A percentile compares a stretch with the other conserved stretches of the same genome.
Conservation (phyloP, 805 yeast genomes). For the Candida yuanshanica region DNA sequence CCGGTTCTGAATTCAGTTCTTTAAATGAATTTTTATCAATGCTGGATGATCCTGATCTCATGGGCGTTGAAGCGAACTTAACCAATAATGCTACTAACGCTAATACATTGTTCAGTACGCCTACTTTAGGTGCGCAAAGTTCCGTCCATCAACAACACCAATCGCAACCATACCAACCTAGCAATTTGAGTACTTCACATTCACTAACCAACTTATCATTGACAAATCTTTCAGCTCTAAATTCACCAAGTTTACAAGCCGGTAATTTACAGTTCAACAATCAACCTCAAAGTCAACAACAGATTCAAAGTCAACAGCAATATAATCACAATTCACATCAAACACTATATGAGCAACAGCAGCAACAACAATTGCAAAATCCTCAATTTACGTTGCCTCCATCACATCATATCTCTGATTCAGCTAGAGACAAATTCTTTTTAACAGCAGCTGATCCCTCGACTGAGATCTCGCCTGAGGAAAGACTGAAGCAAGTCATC, state of each 20-base stretch:
- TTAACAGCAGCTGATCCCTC: slow-evolving; percentile 97
- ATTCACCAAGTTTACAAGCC: slow-evolving; percentile 18
- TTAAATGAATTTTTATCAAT: slow-evolving; percentile 83
- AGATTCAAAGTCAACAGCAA: slow-evolving; percentile 6
- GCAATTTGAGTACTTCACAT: slow-evolving; percentile 17
- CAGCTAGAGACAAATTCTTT: slow-evolving; percentile 89
- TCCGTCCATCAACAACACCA: slow-evolving; percentile 4
- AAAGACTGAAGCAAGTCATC: slow-evolving; percentile 85
- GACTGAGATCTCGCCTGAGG: slow-evolving; percentile 90
- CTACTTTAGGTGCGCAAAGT: background rate
- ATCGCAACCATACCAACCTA: slow-evolving; percentile 1
- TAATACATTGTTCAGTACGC: slow-evolving; percentile 1
- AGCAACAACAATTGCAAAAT: slow-evolving; percentile 3
- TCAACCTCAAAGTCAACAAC: slow-evolving; percentile 9
- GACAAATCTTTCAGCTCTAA: slow-evolving; percentile 17
- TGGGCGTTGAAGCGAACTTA: slow-evolving; percentile 29
- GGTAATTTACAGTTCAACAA: slow-evolving; percentile 10
- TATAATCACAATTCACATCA: slow-evolving; percentile 9
- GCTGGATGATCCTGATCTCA: slow-evolving; percentile 80
- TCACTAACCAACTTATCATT: slow-evolving; percentile 24
- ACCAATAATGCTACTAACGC: background rate
- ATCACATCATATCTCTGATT: slow-evolving; percentile 37
- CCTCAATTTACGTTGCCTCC: slow-evolving; percentile 7
- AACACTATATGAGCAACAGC: slow-evolving; percentile 9
- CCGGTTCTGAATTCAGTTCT: slow-evolving; percentile 88